phyloP scores from a whole-genome alignment of 2,329 filamentous ascomycete species.

The Blastomyces parvus region DNA sequence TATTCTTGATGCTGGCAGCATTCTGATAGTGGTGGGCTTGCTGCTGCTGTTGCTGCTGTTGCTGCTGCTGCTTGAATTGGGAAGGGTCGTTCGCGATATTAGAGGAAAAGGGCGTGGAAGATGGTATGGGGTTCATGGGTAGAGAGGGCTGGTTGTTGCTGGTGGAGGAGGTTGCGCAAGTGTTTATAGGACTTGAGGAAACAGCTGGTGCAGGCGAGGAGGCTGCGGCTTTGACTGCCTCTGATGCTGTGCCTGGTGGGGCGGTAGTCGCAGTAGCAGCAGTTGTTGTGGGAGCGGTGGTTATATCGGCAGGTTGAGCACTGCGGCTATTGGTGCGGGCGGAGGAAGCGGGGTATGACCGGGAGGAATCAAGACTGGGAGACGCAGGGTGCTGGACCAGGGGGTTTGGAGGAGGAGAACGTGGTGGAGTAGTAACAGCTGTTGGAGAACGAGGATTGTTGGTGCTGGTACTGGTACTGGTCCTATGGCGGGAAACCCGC shows the following conservation, averaged over 20 bases:
- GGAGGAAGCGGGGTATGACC: not conserved
- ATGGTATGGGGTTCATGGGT: slow-evolving; percentile 3
- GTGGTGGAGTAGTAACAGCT: slow-evolving; percentile 9
- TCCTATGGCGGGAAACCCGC: slow-evolving; percentile 14
- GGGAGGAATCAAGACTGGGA: not conserved
- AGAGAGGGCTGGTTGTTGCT: not conserved
- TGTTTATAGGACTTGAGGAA: not conserved
- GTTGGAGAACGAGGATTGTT: slow-evolving; percentile 15
- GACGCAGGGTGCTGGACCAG: slow-evolving; percentile 13
- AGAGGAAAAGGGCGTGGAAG: not conserved
- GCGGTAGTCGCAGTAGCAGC: not conserved
- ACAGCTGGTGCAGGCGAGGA: not conserved
- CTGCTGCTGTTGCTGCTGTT: slow-evolving; percentile 29
- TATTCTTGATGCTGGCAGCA: slow-evolving; percentile 70
- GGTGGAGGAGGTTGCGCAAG: not conserved
- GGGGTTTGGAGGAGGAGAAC: slow-evolving; percentile 14
- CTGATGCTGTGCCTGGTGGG: not conserved
- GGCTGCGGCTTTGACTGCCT: not conserved
- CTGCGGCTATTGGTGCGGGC: not conserved
- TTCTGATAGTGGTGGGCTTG: slow-evolving; percentile 49
- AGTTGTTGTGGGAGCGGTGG: not conserved
- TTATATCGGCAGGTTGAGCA: not conserved
- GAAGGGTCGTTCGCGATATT: slow-evolving; percentile 9
- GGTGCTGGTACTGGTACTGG: slow-evolving; percentile 1
- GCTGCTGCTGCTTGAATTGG: slow-evolving; percentile 23